Evolutionary conservation across 2,329 filamentous ascomycete genomes (phyloP).

Genomic region (Taxawa tesnikishii): DNA sequence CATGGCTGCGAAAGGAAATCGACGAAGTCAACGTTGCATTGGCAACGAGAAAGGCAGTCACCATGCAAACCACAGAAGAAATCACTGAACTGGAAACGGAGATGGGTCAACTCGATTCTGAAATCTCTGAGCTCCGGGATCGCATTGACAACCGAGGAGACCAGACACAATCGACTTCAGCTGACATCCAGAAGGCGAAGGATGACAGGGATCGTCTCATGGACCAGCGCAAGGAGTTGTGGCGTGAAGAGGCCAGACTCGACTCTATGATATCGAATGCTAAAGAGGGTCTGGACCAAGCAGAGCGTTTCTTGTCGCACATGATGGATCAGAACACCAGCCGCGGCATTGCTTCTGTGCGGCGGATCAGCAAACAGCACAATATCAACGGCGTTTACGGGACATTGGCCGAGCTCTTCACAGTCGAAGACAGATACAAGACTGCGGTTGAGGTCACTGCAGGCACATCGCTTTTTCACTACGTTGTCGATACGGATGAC

Average conservation of each 20-base stretch:
- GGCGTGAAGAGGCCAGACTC: conserved; percentile 80
- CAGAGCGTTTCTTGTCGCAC: conserved; percentile 65
- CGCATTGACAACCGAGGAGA: conserved; percentile 69
- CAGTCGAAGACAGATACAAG: conserved; percentile 73
- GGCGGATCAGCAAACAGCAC: conserved; percentile 66
- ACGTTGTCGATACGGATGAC: conserved; percentile 83
- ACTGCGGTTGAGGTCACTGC: conserved; percentile 88
- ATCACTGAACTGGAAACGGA: conserved; percentile 58
- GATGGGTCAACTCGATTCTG: conserved; percentile 59
- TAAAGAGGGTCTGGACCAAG: conserved; percentile 61
- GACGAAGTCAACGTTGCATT: conserved; percentile 65
- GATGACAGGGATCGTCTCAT: conserved; percentile 66
- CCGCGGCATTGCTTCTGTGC: conserved; percentile 74
- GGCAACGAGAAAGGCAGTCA: conserved; percentile 70
- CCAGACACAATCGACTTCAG: conserved; percentile 57
- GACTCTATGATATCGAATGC: conserved; percentile 65
- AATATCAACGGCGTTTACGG: conserved; percentile 82
- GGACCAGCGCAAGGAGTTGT: conserved; percentile 78
- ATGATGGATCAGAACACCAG: conserved; percentile 86
- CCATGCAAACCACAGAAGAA: conserved; percentile 74
- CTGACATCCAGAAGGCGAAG: conserved; percentile 64
- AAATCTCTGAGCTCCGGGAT: conserved; percentile 57
- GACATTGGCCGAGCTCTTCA: conserved; percentile 83
- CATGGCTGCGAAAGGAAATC: conserved; percentile 69
- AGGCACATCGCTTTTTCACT: conserved; percentile 86